These are phyloP conservation scores for Vitis vinifera DNA, from an alignment of 164 flowering plant species.

Conservation along the genomic window ASM3070453v1 NC_081819.1:21568001-21568500, in stretches of 20 bases:
- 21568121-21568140: background rate
- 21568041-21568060: conserved; percentile 29
- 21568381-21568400: conserved; percentile 90
- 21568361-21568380: conserved; percentile 93
- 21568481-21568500: conserved; percentile 77
- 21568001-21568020: conserved; percentile 97
- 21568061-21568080: background rate
- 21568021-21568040: conserved; percentile 88
- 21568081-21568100: background rate
- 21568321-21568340: conserved; percentile 90
- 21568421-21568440: conserved; percentile 98
- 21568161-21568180: background rate
- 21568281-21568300: background rate
- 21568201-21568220: background rate
- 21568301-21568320: background rate
- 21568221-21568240: background rate
- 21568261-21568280: background rate
- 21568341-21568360: conserved; percentile 85
- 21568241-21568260: background rate
- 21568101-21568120: background rate
- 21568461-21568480: conserved; percentile 96
- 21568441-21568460: conserved; percentile 94
- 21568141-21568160: background rate
- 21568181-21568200: background rate
- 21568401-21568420: conserved; percentile 93